Conservation (phyloP, 2,329 filamentous ascomycete species). For the Fusarium bactridioides region DNA sequence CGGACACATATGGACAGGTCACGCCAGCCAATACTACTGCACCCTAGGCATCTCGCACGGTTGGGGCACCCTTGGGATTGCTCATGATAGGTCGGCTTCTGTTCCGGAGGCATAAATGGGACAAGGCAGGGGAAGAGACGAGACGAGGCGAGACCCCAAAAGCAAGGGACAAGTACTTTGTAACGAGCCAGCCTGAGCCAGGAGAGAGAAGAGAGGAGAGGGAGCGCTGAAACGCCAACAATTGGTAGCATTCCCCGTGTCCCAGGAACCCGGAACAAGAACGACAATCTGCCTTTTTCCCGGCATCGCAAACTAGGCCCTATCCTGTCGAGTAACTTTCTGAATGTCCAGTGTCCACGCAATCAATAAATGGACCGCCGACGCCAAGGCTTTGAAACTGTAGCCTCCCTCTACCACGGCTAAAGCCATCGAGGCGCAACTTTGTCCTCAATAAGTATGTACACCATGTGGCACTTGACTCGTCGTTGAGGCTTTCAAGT, state of each 20-base stretch:
- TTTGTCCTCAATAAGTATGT: not conserved
- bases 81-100: constrained; percentile 14
- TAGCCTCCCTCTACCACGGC: not conserved
- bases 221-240: not conserved
- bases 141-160: constrained; percentile 16
- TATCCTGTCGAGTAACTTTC: not conserved
- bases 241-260: constrained; percentile 21
- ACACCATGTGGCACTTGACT: constrained; percentile 24
- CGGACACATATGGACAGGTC: constrained; percentile 8
- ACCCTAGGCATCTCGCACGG: constrained; percentile 28
- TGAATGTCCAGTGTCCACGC: not conserved
- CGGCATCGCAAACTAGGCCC: constrained; percentile 1
- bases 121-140: constrained; percentile 11
- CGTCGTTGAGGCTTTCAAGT: not conserved
- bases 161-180: constrained; percentile 3
- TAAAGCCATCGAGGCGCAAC: constrained; percentile 7
- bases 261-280: constrained; percentile 19
- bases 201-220: not conserved
- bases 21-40: constrained; percentile 16
- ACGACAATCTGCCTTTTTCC: not conserved
- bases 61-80: constrained; percentile 21
- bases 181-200: not conserved
- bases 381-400: constrained; percentile 5
- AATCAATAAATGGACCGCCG: not conserved
- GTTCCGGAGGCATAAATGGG: constrained; percentile 24